Percentiles rank a stretch among this genome's conserved stretches.
phyloP scores from a whole-genome alignment of 2,329 filamentous ascomycete species.

The Cercospora beticola region DNA sequence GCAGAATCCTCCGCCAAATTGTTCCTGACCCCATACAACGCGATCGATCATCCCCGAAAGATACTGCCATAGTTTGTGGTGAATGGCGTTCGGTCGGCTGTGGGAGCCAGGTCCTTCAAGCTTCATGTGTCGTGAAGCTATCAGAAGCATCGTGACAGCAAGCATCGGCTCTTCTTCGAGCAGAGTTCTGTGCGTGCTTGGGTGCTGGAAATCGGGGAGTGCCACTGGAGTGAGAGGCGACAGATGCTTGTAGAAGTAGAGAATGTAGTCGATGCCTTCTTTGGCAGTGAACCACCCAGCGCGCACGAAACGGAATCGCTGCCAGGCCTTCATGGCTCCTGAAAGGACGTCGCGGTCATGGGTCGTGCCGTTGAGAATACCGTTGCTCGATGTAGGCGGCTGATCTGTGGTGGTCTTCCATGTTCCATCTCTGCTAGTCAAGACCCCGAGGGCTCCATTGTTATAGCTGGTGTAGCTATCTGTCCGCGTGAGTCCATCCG shows the following conservation, averaged over 20 bases:
- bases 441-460: constrained; percentile 23
- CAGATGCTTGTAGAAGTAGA: constrained; percentile 91
- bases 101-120: constrained; percentile 76
- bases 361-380: constrained; percentile 28
- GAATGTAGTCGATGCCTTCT: constrained; percentile 90
- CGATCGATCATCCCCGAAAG: constrained; percentile 92
- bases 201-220: constrained; percentile 82
- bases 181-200: constrained; percentile 74
- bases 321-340: constrained; percentile 83
- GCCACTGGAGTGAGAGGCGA: constrained; percentile 92
- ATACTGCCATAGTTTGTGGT: constrained; percentile 93
- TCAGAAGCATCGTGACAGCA: constrained; percentile 85
- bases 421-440: constrained; percentile 26
- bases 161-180: constrained; percentile 91
- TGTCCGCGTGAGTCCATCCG: constrained; percentile 19
- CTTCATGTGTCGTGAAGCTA: constrained; percentile 81
- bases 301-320: constrained; percentile 87
- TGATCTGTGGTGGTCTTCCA: constrained; percentile 31
- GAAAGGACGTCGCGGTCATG: constrained; percentile 43
- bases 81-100: constrained; percentile 85
- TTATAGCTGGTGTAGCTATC: constrained; percentile 22
- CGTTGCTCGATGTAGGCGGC: constrained; percentile 18
- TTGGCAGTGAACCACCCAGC: constrained; percentile 94
- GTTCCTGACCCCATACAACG: constrained; percentile 92
- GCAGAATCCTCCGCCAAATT: constrained; percentile 85